A percentile compares a stretch with the other conserved stretches of the same genome.
phyloP scores from a whole-genome alignment of 2,329 filamentous ascomycete genomes.

The Calycina herbarum region DNA sequence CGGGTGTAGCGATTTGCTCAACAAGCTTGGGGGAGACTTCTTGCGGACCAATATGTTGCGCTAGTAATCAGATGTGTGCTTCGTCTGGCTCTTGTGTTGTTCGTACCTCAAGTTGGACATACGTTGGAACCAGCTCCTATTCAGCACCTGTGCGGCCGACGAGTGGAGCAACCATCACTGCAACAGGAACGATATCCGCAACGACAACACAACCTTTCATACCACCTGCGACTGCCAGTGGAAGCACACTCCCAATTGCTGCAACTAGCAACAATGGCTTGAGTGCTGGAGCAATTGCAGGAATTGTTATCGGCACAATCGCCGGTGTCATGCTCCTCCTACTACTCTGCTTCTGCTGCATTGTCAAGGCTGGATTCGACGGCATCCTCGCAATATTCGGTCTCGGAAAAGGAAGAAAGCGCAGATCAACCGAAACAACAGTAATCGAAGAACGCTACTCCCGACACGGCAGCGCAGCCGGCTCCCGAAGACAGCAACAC shows the following conservation, averaged over 20 bases:
- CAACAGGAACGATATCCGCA: constrained; percentile 48
- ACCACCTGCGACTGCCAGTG: constrained; percentile 54
- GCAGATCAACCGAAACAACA: constrained; percentile 54
- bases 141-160: constrained; percentile 52
- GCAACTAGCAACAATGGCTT: constrained; percentile 43
- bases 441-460: constrained; percentile 64
- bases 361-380: constrained; percentile 61
- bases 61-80: constrained; percentile 67
- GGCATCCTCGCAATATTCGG: constrained; percentile 61
- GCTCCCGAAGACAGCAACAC: constrained; percentile 36
- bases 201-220: constrained; percentile 48
- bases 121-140: constrained; percentile 32
- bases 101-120: constrained; percentile 39
- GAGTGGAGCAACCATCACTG: constrained; percentile 49
- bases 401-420: constrained; percentile 51
- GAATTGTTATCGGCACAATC: constrained; percentile 75
- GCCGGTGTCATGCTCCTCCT: constrained; percentile 66
- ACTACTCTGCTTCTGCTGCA: constrained; percentile 74
- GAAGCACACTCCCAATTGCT: constrained; percentile 33
- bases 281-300: constrained; percentile 73
- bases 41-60: constrained; percentile 72
- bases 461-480: constrained; percentile 45
- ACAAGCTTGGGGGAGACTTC: constrained; percentile 56
- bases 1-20: constrained; percentile 48
- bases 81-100: constrained; percentile 26